Percentiles rank a stretch among this genome's conserved stretches.
phyloP scores from a whole-genome alignment of 2,329 filamentous ascomycete species.

The Colletotrichum gigasporum region DNA sequence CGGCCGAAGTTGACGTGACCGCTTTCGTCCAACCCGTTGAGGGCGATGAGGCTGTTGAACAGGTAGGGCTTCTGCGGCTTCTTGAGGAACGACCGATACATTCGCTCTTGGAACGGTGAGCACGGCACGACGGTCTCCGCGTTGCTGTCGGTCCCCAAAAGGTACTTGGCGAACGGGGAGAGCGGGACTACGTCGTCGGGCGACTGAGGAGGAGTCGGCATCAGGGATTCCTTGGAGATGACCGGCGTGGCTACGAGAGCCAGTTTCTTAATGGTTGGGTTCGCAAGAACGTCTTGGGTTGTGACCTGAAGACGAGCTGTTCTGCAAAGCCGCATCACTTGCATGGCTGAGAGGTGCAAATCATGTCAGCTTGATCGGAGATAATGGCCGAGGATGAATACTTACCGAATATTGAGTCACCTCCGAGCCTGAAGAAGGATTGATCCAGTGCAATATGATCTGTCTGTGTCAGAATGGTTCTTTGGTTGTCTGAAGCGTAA shows the following conservation, averaged over 20 bases:
- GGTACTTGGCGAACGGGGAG: not conserved
- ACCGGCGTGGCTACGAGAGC: not conserved
- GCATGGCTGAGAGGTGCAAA: conserved; percentile 52
- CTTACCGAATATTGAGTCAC: conserved; percentile 49
- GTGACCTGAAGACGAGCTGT: conserved; percentile 63
- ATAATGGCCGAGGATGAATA: too few relatives aligned
- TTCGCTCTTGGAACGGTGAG: conserved; percentile 62
- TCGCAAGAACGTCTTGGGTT: conserved; percentile 37
- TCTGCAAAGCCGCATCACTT: conserved; percentile 52
- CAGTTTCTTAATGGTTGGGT: conserved; percentile 1
- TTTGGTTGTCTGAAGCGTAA: rapidly evolving
- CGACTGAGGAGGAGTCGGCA: not conserved
- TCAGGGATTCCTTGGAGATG: rapidly evolving
- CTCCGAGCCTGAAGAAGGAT: conserved; percentile 68
- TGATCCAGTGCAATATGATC: conserved; percentile 58
- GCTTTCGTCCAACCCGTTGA: not conserved
- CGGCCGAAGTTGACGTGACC: conserved; percentile 48
- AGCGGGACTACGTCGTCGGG: not conserved
- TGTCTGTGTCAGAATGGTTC: not conserved
- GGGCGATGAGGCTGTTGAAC: conserved; percentile 56
- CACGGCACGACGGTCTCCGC: conserved; percentile 51
- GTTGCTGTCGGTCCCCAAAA: not conserved
- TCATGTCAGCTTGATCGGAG: not conserved
- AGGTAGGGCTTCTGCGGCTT: conserved; percentile 3
- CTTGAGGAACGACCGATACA: conserved; percentile 49